Base-by-base conservation (phyloP, 805 yeast species). In the Suhomyces sp. region DNA sequence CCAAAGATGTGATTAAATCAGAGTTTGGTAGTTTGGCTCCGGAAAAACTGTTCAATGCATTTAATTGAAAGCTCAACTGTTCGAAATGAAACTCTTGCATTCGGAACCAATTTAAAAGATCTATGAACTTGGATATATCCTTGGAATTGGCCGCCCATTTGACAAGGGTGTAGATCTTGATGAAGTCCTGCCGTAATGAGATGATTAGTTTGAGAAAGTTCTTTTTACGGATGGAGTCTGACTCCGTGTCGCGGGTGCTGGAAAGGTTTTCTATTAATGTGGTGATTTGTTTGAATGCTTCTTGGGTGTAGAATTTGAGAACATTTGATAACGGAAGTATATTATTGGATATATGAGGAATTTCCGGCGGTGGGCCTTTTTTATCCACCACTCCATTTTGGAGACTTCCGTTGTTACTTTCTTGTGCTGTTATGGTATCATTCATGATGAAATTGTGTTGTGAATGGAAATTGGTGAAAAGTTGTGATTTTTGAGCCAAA, bases 1-100 rank as follows among this genome's bases (percentile, higher is more conserved):
- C 95, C 46, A 91, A 64, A 1, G 95, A 87, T 0, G 98, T 90
- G 16, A 80, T 73, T 14, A 93, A 58, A 59, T 93, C 99, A 0
- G 96, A 93, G 56, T 88, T 87, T 4, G 96, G 95, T 35, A 91
- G 63, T 51, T 95, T 90, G 0, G 98, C 98, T 19, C 88, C 85
- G 1, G 88, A 76, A n/a, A 82, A 77, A 33, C 79, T 76, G 44
- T 81, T 85, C 16, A 84, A 65, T n/a, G 71, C 70, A 43, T 81
- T 84, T 25, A 88, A 65, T 9, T 83, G 80, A 63, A 81, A 74
- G 13, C 83, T 76, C 63, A 80, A 47, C 39, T 62, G 60, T 16
- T 67, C 83, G 50, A 72, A 90, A 54, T 72, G 74, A 52, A 74
- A 78, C 51, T 86, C 85, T 50, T 88, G 95, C 31, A 79, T 80